phyloP scores from a whole-genome alignment of 495 filamentous ascomycete genomes.

The Podospora fimiseda region DNA sequence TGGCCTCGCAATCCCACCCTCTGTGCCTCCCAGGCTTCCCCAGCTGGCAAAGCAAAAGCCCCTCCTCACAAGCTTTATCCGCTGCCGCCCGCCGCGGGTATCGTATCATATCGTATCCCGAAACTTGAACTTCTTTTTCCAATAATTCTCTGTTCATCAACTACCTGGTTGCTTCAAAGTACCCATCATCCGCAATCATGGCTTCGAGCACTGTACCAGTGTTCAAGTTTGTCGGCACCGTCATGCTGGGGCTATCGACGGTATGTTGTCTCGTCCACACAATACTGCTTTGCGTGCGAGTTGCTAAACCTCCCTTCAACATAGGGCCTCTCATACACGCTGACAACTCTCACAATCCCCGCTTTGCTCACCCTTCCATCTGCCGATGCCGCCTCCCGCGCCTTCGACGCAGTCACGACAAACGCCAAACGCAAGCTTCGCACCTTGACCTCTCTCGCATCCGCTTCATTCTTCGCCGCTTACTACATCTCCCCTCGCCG shows the following conservation, averaged over 20 bases:
- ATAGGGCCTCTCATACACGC: constrained; percentile 79
- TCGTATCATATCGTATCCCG: too few species aligned
- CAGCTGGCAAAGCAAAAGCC: background rate
- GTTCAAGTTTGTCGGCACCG: constrained; percentile 83
- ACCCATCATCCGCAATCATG: too few species aligned
- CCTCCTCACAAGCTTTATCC: constrained; percentile 1
- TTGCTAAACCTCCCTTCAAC: background rate
- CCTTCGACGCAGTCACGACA: constrained; percentile 56
- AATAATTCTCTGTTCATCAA: background rate
- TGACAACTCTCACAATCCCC: constrained; percentile 65
- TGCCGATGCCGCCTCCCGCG: constrained; percentile 55
- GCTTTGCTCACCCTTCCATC: constrained; percentile 71
- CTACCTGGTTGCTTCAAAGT: too few species aligned
- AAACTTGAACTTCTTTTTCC: background rate
- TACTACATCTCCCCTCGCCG: constrained; percentile 64
- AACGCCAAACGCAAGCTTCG: constrained; percentile 53
- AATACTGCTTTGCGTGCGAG: background rate
- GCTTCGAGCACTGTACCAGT: constrained; percentile 60
- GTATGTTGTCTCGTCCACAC: constrained; percentile 43
- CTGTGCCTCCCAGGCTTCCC: too few species aligned
- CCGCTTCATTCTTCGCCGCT: constrained; percentile 61
- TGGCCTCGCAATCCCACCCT: too few species aligned
- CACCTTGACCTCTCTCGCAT: constrained; percentile 55
- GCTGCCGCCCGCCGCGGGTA: too few species aligned
- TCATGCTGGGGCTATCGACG: constrained; percentile 79